Percentiles rank a stretch among this genome's conserved stretches.
Evolutionary conservation across 1,284 basidiomycete genomes (phyloP).

Genomic region (Neonothopanus nambi): DNA sequence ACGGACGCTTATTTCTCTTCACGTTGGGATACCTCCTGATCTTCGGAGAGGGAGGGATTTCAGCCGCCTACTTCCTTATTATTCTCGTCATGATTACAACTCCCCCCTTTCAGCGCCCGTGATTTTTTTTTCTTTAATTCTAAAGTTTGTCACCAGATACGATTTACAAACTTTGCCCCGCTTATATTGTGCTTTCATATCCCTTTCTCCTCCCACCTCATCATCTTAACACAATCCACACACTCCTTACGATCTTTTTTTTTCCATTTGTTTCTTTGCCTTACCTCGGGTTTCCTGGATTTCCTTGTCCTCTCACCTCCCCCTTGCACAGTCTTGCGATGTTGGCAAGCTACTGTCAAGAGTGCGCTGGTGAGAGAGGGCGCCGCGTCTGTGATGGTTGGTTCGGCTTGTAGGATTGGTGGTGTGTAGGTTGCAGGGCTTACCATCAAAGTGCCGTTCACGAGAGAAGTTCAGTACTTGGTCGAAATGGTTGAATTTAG

Average conservation of each 20-base stretch:
- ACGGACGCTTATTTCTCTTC: slow-evolving; percentile 73
- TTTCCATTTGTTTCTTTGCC: slow-evolving; percentile 23
- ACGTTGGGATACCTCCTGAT: slow-evolving; percentile 31
- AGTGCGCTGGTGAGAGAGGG: slow-evolving; percentile 73
- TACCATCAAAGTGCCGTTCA: background rate
- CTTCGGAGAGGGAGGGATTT: slow-evolving; percentile 22
- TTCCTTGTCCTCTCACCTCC: slow-evolving; percentile 59
- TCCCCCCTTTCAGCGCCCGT: slow-evolving; percentile 36
- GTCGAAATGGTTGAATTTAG: background rate
- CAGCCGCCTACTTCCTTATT: slow-evolving; percentile 32
- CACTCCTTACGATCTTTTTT: slow-evolving; percentile 22
- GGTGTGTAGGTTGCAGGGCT: slow-evolving; percentile 4
- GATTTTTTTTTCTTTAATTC: slow-evolving; percentile 17
- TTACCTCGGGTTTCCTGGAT: slow-evolving; percentile 26
- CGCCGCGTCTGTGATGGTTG: slow-evolving; percentile 47
- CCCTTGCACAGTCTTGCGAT: slow-evolving; percentile 40
- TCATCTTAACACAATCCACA: slow-evolving; percentile 14
- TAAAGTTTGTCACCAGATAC: background rate
- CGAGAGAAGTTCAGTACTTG: background rate
- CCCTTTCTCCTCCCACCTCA: background rate
- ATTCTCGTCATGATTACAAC: slow-evolving; percentile 21
- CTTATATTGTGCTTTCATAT: slow-evolving; percentile 6
- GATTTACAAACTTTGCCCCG: slow-evolving; percentile 6
- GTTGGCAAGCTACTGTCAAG: slow-evolving; percentile 35
- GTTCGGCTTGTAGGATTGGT: slow-evolving; percentile 15